Conservation (phyloP, 1,284 basidiomycete genomes). For the Ceratobasidium sp. region DNA sequence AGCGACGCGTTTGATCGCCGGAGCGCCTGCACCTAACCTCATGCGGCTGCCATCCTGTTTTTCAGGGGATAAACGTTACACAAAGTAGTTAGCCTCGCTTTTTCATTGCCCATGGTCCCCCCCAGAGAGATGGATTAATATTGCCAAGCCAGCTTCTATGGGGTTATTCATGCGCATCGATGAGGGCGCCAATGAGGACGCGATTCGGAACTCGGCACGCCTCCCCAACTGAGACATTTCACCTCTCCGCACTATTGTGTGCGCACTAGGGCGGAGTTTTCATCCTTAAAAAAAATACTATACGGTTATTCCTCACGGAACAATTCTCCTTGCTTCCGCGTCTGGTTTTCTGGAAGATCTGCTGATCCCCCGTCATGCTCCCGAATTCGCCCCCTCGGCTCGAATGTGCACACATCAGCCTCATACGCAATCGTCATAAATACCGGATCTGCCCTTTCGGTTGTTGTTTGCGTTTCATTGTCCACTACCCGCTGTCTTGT, state of each 20-base stretch:
- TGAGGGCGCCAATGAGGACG: conserved; percentile 3
- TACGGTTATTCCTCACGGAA: not conserved
- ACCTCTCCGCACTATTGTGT: not conserved
- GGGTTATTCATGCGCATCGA: not conserved
- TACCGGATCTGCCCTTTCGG: not conserved
- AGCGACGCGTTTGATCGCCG: conserved; percentile 27
- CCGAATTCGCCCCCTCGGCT: not conserved
- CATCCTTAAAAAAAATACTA: not conserved
- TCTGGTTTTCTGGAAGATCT: not conserved
- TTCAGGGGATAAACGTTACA: not conserved
- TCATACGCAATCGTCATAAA: not conserved
- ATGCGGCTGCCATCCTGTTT: not conserved
- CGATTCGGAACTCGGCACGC: conserved; percentile 4
- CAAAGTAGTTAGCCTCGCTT: not conserved
- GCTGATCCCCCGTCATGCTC: not conserved
- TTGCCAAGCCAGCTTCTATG: not conserved
- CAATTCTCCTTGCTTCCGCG: not conserved
- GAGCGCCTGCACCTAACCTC: not conserved
- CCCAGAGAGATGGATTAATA: not conserved
- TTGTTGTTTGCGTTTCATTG: not conserved
- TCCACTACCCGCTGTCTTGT: not conserved
- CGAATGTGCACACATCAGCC: not conserved
- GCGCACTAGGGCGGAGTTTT: conserved; percentile 3
- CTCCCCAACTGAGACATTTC: conserved; percentile 12
- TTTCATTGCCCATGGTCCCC: not conserved